Base-by-base conservation (phyloP, 495 filamentous ascomycete genomes). In the Barbatosphaeria neglecta region DNA sequence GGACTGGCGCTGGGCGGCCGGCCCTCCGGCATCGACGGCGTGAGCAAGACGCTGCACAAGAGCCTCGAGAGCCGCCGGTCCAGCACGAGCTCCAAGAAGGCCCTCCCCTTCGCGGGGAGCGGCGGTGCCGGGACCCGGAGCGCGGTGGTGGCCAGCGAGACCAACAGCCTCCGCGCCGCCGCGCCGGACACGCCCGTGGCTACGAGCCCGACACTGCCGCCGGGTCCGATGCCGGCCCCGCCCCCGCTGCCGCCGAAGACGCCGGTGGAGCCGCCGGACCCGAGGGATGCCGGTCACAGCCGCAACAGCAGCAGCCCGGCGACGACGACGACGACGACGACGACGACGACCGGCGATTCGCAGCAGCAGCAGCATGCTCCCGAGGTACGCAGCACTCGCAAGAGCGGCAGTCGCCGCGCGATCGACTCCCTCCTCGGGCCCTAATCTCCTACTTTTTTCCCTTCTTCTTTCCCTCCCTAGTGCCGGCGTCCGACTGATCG, bases 1-100 rank as follows among this genome's bases (percentile, higher is more conserved):
- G 71, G 69, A 0, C 73, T 66, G 31, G 69, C 64, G 17, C 59
- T 67, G 22, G 58, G 63, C 15, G 58, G 61, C 16, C 62, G 62
- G 37, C 47, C 62, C 22, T 70, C 69, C 42, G 72, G 72, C 24
- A 83, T 86, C 44, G 81, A 85, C 39, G 78, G 79, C 25, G 80
- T 81, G 23, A 83, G 78, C 47, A 85, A 84, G 63, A 88, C 84
- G 13, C 72, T 95, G 7, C 86, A 79, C 46, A 88, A 83, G 63
- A 92, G 84, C 58, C 76, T 96, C 9, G 89, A 96, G 60, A 93
- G 86, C 62, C 80, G 90, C 33, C 81, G 90, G 20, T 90, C 87
- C 55, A 95, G 88, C 59, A 81, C 83, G 27, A 81, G 75, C 49
- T 90, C 84, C 39, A 87, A 79, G 64, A 87, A 86, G 55, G 82